These are phyloP conservation scores for Licmophora abbreviata DNA, from an alignment of 108 stramenopile species.

Conservation along the genomic window DNA sequence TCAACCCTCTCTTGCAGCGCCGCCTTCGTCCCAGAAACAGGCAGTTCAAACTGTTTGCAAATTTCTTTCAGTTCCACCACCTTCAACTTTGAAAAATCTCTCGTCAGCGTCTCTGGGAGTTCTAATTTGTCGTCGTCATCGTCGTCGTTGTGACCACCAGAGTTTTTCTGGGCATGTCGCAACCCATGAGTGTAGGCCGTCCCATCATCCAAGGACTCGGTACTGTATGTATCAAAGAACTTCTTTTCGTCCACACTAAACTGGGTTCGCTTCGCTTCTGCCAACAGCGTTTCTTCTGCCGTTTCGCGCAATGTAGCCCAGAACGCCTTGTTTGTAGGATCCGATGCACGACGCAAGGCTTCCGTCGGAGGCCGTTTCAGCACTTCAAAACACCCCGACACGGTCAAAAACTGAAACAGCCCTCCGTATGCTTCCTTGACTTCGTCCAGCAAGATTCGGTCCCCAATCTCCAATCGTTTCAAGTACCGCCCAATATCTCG, in stretches of 20 bases:
- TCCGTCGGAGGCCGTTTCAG: constrained; percentile 8
- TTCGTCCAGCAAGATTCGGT: constrained; percentile 51
- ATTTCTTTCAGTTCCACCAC: constrained; percentile 58
- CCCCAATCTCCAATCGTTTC: constrained; percentile 42
- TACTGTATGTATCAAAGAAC: constrained; percentile 22
- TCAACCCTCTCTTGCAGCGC: constrained; percentile 48
- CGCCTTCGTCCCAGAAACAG: constrained; percentile 59
- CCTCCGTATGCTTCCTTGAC: constrained; percentile 56
- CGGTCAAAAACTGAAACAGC: constrained; percentile 39
- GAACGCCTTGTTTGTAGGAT: constrained; percentile 23
- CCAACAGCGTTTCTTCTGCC: constrained; percentile 18
- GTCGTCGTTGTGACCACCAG: neutral
- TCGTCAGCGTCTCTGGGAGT: neutral
- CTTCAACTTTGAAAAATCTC: constrained; percentile 40
- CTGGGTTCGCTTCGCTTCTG: constrained; percentile 26
- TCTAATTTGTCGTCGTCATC: neutral
- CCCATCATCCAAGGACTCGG: constrained; percentile 1
- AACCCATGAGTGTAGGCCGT: too few species aligned
- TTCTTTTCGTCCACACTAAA: constrained; percentile 37
- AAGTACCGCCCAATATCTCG: constrained; percentile 67
- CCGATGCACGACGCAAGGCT: neutral
- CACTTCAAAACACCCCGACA: constrained; percentile 26
- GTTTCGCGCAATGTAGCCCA: constrained; percentile 23
- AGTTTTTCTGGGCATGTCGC: too few species aligned
- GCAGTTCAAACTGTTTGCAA: constrained; percentile 54